A percentile compares a stretch with the other conserved stretches of the same genome.
phyloP scores from a whole-genome alignment of 805 yeast genomes.

The Yamadazyma endophytica region DNA sequence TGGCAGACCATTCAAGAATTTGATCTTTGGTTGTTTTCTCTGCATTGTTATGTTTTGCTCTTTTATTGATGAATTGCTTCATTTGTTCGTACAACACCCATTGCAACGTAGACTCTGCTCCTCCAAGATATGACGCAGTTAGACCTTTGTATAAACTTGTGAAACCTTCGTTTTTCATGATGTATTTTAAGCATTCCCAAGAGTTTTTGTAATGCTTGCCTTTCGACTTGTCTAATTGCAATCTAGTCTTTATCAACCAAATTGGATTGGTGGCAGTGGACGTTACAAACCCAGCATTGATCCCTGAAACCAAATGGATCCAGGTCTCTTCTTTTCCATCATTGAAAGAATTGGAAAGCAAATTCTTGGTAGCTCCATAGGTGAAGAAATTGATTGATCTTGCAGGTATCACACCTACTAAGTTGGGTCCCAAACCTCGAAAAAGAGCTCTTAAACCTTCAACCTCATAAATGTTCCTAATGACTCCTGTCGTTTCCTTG shows the following conservation, averaged over 20 bases:
- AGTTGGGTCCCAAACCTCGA: slow-evolving; percentile 93
- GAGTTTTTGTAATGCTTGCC: slow-evolving; percentile 74
- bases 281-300: slow-evolving; percentile 89
- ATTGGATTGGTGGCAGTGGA: slow-evolving; percentile 97
- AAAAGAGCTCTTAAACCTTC: slow-evolving; percentile 89
- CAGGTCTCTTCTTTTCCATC: slow-evolving; percentile 75
- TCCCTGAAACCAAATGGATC: slow-evolving; percentile 83
- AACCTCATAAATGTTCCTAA: slow-evolving; percentile 58
- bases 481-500: slow-evolving; percentile 72
- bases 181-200: slow-evolving; percentile 73
- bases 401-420: slow-evolving; percentile 98
- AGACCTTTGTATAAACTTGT: slow-evolving; percentile 83
- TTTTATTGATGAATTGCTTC: slow-evolving; percentile 61
- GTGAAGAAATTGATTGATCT: slow-evolving; percentile 95
- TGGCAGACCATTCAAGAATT: slow-evolving; percentile 85
- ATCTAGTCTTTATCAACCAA: slow-evolving; percentile 92
- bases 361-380: slow-evolving; percentile 87
- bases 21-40: slow-evolving; percentile 51
- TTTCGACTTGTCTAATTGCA: slow-evolving; percentile 79
- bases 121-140: slow-evolving; percentile 91
- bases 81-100: slow-evolving; percentile 97
- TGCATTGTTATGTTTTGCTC: slow-evolving; percentile 35
- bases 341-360: slow-evolving; percentile 62
- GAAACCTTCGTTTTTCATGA: slow-evolving; percentile 73
- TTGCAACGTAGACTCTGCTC: slow-evolving; percentile 87